These are phyloP conservation scores for Fusarium floridanum DNA, from an alignment of 2,329 filamentous ascomycete genomes.

Conservation along the genomic window DNA sequence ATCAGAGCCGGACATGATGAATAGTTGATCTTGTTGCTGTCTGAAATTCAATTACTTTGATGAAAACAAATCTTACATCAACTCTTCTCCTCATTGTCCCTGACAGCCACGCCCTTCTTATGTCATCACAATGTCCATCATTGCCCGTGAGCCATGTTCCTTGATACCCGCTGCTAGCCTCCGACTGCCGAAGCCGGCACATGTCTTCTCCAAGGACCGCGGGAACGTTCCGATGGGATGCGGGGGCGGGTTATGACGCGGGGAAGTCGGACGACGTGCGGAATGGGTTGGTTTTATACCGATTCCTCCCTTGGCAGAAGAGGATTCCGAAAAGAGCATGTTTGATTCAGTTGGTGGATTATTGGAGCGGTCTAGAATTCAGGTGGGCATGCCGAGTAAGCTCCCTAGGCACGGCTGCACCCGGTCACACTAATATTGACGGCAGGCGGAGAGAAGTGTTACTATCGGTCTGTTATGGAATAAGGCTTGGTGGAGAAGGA, in stretches of 20 bases:
- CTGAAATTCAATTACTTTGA: background rate
- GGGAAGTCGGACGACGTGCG: background rate
- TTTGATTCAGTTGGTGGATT: background rate
- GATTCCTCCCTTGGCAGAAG: background rate
- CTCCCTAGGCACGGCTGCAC: background rate
- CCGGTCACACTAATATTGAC: background rate
- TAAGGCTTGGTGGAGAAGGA: background rate
- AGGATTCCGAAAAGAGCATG: background rate
- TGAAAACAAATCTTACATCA: background rate
- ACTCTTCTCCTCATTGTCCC: rapidly evolving
- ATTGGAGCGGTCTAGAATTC: background rate
- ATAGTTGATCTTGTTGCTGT: background rate
- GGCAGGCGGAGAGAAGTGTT: background rate
- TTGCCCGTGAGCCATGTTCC: background rate
- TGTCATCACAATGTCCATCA: conserved; percentile 9
- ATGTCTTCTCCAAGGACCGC: conserved; percentile 1
- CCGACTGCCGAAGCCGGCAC: conserved; percentile 22
- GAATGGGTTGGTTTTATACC: background rate
- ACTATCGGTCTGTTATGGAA: background rate
- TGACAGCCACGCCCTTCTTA: conserved; percentile 33
- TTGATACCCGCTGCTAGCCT: conserved; percentile 32
- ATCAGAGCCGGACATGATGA: conserved; percentile 37
- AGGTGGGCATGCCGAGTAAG: background rate
- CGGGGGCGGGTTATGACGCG: conserved; percentile 12
- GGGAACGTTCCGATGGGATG: conserved; percentile 27